Evolutionary conservation across 2,329 filamentous ascomycete species (phyloP), one percentile per base, ranked within the genome.

Genomic region (Aspergillus quadricinctus): DNA sequence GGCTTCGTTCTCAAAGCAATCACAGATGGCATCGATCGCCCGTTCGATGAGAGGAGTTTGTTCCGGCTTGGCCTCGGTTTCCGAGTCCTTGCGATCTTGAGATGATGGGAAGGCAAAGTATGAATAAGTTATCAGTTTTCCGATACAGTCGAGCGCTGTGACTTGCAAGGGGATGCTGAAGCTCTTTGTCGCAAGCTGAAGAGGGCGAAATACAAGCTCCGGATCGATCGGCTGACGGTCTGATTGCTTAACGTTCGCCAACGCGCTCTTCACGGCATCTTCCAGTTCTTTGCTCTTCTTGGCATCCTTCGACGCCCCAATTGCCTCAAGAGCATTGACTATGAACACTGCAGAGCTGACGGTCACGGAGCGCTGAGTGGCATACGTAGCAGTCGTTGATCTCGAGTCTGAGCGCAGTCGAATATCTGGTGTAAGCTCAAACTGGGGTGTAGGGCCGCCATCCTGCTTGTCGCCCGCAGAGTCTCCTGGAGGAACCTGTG

Each of bases 21-120:
- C 93, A 80, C 94, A 99, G 80, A 99, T 99, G 37, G 94, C 96
- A 76, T 99, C 95, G 69, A 99, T 99, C 57, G 95, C 94, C 62
- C 93, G 85, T 77, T 99, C 95, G 70, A 99, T 99, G 63, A 99
- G 81, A 17, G 93, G 92, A 3, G 88, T 80, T 43, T 79, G 78
- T 55, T 70, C 69, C 45, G 67, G 57, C 11, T 57, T 57, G 43
- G 65, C 35, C n/a, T 69, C 65, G 21, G 61, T 61, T 37, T 65
- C 66, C 35, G 70, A 56, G 23, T 43, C 48, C 41, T 55, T 59
- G 48, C 29, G 52, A 19, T 64, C 65, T 40, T 69, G 69, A 23
- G 76, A 75, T 52, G 79, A 80, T 37, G 87, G 83, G 50, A 90
- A 84, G 50, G 93, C 93, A 75, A 99, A 97, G 80, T 97, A 97